A percentile compares a stretch with the other conserved stretches of the same genome.
phyloP scores from a whole-genome alignment of 192 early-diverging fungal genomes.

The Coemansia guatemalensis region DNA sequence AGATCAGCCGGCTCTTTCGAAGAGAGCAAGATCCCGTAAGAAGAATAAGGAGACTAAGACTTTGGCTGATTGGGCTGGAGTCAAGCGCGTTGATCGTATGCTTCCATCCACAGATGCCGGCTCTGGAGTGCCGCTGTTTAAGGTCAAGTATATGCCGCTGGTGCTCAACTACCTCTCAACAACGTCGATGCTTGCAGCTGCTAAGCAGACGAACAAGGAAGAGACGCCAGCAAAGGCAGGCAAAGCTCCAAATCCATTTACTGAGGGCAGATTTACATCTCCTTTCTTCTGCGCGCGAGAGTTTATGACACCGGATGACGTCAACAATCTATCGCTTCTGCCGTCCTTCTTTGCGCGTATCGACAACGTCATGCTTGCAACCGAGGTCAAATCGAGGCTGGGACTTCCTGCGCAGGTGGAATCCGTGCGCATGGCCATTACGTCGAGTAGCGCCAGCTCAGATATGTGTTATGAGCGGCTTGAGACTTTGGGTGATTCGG shows the following conservation, averaged over 20 bases:
- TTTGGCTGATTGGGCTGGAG: constrained; percentile 23
- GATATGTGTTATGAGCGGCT: constrained; percentile 83
- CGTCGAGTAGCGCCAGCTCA: constrained; percentile 65
- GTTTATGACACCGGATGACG: constrained; percentile 14
- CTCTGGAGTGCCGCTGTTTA: constrained; percentile 34
- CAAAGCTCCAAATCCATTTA: neutral
- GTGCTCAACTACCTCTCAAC: constrained; percentile 30
- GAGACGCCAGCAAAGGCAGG: neutral
- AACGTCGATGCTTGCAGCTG: neutral
- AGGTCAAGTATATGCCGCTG: constrained; percentile 9
- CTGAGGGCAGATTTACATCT: constrained; percentile 17
- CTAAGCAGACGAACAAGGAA: neutral
- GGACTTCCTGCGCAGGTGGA: constrained; percentile 46
- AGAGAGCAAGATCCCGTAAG: neutral
- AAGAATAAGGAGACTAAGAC: constrained; percentile 4
- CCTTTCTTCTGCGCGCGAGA: constrained; percentile 47
- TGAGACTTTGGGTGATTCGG: constrained; percentile 87
- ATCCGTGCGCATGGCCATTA: constrained; percentile 66
- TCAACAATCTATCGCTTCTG: constrained; percentile 51
- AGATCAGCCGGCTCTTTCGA: neutral
- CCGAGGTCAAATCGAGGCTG: constrained; percentile 46
- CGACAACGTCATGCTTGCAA: constrained; percentile 57
- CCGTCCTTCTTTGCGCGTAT: constrained; percentile 64
- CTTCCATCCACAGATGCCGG: constrained; percentile 14
- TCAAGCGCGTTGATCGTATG: constrained; percentile 26